Evolutionary conservation across 2,329 filamentous ascomycete species (phyloP), one percentile per base, ranked within the genome.

Genomic region (Biscogniauxia marginata): DNA sequence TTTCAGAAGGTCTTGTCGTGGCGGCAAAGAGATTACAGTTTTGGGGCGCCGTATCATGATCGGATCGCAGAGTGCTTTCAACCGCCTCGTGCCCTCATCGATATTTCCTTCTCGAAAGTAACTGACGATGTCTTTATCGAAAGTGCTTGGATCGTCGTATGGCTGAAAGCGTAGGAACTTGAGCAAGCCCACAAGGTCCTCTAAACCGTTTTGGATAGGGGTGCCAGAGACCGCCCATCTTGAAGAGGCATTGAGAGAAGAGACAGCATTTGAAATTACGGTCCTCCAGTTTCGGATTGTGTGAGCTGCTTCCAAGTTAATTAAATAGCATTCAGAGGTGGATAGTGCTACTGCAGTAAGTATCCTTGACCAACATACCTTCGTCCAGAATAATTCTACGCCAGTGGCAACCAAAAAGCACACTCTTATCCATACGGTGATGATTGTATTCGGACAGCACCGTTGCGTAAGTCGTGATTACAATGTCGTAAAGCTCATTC

Each of bases 51-150:
- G 48, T 13, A 54, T 46, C 48, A 54, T 46, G 7, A 50, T 50
- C 16, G 53, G 43, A 19, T 8, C 47, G 25, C 47, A 54, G 6
- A 54, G 47, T 18, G 52, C 46, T 39, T 54, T 49, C 8, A 54
- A 45, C 46, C 52, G 49, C 39, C 46, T 45, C 11, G 34, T 23
- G 39, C 52, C 52, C 21, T 49, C 52, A 24, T 45, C 46, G 21
- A 49, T 21, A n/a, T 54, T 9, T 4, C 18, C 52, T 4, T n/a
- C n/a, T 16, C 53, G 53, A 25, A 55, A 48, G 24, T 16, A 44
- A 7, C 51, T 49, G 21, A 55, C 44, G 22, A 55, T 52, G 49
- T 52, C 53, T 46, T 52, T 9, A 30, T 52, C 53, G 44, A 55
- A 50, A 11, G 44, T 47, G 20, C 43, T 47, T 7, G 24, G 6